Evolutionary conservation across 352 stramenopile species (phyloP), one percentile per base, ranked within the genome.

Genomic region (Elongisporangium prolatum): DNA sequence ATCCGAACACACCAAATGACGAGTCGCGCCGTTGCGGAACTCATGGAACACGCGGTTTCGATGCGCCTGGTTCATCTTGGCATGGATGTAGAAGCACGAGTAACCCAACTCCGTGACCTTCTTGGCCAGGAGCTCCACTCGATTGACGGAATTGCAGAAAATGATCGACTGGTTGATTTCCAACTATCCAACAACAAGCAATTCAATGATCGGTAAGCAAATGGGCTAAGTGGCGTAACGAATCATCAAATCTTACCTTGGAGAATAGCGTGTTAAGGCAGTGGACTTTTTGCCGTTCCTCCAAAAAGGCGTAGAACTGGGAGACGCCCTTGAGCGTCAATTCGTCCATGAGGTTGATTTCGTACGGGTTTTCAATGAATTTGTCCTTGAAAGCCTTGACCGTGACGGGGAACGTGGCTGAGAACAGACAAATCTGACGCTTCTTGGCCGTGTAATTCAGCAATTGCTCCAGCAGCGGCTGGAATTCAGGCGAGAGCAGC

Each of bases 131-230:
- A 99, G 75, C 75, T 99, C 97, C 10, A 99, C 98, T 52, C 98
- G 96, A 71, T 99, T 99, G 50, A 99, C 97, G 60, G 95, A 99
- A 80, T 99, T 99, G 74, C 97, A 99, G 68, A 99, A 99, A 63
- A 99, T 99, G 74, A 99, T 99, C 64, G 89, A 98, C 84, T 99
- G 98, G 72, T 99, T 99, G 67, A 99, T 98, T 71, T 99, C 97
- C 14, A 99, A 81, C 74, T 67, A 20, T n/a, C n/a, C 22, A 50
- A n/a, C 4, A 53, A 52, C 9, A 14, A 14, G 24, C 24, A 34
- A 90, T 80, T n/a, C 10, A 53, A 25, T 20, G 21, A 52, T 22
- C 5, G n/a, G n/a, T 2, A n/a, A n/a, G n/a, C n/a, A n/a, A n/a
- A n/a, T n/a, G n/a, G n/a, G n/a, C n/a, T n/a, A n/a, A n/a, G n/a